Percentiles rank a stretch among this genome's conserved stretches.
Conservation (phyloP, 768 basidiomycete genomes). For the Hortiboletus campestris region DNA sequence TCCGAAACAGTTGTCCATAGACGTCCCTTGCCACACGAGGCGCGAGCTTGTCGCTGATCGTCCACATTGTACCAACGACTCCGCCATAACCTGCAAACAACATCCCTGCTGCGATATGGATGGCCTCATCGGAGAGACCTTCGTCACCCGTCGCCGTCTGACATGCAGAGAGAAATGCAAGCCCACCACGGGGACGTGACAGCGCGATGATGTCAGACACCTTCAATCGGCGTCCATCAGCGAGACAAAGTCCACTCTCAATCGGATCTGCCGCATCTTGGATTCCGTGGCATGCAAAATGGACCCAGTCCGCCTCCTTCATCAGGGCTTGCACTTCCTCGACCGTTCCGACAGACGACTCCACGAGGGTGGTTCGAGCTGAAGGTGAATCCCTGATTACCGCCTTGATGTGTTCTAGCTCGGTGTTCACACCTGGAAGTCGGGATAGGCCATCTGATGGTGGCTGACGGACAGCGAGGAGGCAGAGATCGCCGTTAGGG, state of each 20-base stretch:
- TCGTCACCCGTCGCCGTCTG: conserved; percentile 22
- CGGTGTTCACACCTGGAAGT: conserved; percentile 2
- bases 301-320: neutral
- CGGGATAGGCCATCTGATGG: neutral
- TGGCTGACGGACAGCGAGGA: conserved; percentile 16
- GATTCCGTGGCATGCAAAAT: neutral
- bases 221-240: neutral
- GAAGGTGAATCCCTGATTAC: neutral
- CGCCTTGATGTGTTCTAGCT: conserved; percentile 22
- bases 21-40: neutral
- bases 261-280: neutral
- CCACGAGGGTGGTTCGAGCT: neutral
- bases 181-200: conserved; percentile 15
- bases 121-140: too few relatives aligned
- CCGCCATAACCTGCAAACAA: conserved; percentile 28
- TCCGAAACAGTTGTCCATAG: neutral
- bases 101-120: conserved; percentile 29
- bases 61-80: conserved; percentile 45
- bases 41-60: conserved; percentile 30
- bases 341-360: neutral
- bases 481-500: neutral
- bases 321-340: neutral
- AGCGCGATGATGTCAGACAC: neutral
- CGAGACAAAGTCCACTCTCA: neutral
- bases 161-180: conserved; percentile 47